phyloP scores from a whole-genome alignment of 805 yeast species.

The Yarrowia sp. region DNA sequence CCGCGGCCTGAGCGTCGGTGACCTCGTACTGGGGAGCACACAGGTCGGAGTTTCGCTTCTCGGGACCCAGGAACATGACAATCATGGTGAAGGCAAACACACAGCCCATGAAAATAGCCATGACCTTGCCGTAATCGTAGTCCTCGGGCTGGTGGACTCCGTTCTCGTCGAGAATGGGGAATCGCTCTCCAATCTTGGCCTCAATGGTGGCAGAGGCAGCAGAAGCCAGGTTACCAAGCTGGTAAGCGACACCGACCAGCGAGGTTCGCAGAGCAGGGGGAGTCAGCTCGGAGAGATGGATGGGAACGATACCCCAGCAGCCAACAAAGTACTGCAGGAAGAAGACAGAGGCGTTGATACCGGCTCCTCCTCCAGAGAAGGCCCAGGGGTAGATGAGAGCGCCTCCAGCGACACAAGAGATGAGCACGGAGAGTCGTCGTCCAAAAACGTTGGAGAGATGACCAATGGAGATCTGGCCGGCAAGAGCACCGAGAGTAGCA shows the following conservation, averaged over 20 bases:
- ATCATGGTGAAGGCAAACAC: conserved; percentile 62
- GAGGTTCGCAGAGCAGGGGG: conserved; percentile 70
- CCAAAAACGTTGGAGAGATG: conserved; percentile 66
- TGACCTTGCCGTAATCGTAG: conserved; percentile 71
- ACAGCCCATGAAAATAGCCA: conserved; percentile 73
- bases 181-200: conserved; percentile 63
- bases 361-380: conserved; percentile 54
- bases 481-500: conserved; percentile 70
- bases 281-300: conserved; percentile 69
- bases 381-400: conserved; percentile 71
- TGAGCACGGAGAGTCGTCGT: conserved; percentile 62
- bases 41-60: conserved; percentile 48
- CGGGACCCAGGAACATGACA: conserved; percentile 64
- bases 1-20: conserved; percentile 15
- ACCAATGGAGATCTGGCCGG: conserved; percentile 68
- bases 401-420: conserved; percentile 62
- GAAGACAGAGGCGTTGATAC: conserved; percentile 66
- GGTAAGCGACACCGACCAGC: conserved; percentile 68
- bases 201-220: conserved; percentile 77
- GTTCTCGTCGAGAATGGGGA: conserved; percentile 56
- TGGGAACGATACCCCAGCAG: conserved; percentile 76
- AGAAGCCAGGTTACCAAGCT: conserved; percentile 75
- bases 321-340: conserved; percentile 73
- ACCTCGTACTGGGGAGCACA: conserved; percentile 42
- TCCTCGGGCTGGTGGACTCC: conserved; percentile 49